Conservation (phyloP, 495 filamentous ascomycete species). For the Aspergillus steynii region DNA sequence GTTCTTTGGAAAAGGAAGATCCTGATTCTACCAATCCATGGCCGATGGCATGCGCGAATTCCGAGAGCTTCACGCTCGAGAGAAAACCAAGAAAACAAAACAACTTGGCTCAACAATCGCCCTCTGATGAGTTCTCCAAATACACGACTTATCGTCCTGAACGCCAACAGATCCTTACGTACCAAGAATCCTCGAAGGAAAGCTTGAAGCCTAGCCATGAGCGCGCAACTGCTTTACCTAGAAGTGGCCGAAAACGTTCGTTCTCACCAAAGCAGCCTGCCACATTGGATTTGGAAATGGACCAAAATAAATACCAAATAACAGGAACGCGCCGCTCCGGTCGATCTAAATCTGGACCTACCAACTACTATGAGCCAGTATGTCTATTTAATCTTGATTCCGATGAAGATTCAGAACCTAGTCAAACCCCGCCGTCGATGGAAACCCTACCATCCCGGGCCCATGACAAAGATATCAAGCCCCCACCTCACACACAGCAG, state of each 20-base stretch:
- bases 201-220: neutral
- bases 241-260: neutral
- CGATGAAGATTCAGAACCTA: slow-evolving; percentile 11
- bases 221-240: neutral
- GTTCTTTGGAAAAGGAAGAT: neutral
- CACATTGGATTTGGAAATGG: neutral
- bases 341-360: slow-evolving; percentile 22
- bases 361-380: slow-evolving; percentile 28
- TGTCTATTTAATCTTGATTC: slow-evolving; percentile 9
- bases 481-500: neutral
- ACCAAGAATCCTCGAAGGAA: neutral
- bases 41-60: neutral
- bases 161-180: neutral
- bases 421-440: neutral
- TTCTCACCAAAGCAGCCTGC: neutral
- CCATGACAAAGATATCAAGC: neutral
- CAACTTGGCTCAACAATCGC: neutral
- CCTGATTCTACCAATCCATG: neutral
- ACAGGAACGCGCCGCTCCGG: slow-evolving; percentile 24
- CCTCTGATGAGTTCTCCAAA: neutral
- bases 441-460: neutral
- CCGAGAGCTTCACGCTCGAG: neutral
- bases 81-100: neutral
- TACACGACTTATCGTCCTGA: neutral
- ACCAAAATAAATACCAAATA: neutral